Evolutionary conservation across 2,329 filamentous ascomycete species (phyloP).

Genomic region (Aureobasidium sp.): DNA sequence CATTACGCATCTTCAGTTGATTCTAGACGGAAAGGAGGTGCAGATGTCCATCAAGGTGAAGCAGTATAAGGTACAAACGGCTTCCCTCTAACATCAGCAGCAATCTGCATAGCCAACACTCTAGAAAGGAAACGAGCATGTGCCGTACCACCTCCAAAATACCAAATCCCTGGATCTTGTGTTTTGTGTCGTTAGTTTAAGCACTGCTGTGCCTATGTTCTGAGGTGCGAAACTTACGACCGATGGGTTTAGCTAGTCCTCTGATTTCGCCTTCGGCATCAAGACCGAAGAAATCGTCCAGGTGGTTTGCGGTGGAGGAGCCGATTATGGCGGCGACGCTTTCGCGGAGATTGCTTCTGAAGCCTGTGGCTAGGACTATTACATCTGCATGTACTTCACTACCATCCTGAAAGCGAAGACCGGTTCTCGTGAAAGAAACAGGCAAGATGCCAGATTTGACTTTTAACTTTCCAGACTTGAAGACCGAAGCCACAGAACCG

Average conservation of each 20-base stretch:
- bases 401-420: slow-evolving; percentile 37
- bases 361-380: slow-evolving; percentile 40
- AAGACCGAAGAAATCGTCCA: slow-evolving; percentile 38
- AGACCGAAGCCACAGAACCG: slow-evolving; percentile 26
- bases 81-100: slow-evolving; percentile 23
- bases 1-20: no score
- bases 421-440: slow-evolving; percentile 27
- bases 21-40: no score
- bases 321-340: slow-evolving; percentile 33
- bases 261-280: slow-evolving; percentile 40
- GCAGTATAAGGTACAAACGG: slow-evolving; percentile 12
- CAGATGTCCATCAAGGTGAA: not conserved
- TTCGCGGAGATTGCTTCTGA: slow-evolving; percentile 34
- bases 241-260: slow-evolving; percentile 32
- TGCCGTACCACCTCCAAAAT: slow-evolving; percentile 35
- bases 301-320: slow-evolving; percentile 29
- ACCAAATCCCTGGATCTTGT: slow-evolving; percentile 33
- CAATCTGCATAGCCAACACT: slow-evolving; percentile 39
- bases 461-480: slow-evolving; percentile 20
- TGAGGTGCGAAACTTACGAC: slow-evolving; percentile 13
- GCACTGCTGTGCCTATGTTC: no score
- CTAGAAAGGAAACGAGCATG: slow-evolving; percentile 40
- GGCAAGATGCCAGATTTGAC: slow-evolving; percentile 3
- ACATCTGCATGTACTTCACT: slow-evolving; percentile 35
- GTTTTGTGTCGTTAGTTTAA: no score